Base-by-base conservation (phyloP, 768 basidiomycete species). In the Boletus subcaerulescens region DNA sequence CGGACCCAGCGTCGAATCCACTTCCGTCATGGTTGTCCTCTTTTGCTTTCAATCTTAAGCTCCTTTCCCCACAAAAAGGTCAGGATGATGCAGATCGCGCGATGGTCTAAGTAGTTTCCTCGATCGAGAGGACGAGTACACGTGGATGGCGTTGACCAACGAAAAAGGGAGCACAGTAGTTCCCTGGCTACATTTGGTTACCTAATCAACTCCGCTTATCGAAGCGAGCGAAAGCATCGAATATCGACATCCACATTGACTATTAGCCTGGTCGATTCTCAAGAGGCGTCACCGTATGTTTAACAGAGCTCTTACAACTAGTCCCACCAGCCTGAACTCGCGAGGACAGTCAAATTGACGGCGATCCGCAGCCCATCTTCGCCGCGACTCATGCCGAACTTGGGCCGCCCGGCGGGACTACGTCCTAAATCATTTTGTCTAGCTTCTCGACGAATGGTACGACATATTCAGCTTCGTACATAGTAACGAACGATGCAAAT, bases 21-120 rank as follows among this genome's bases (percentile, higher is more conserved):
- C 13, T 11, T 54, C 59, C 15, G 59, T 9, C 62, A 63, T 63
- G 43, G 18, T 53, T 8, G 3, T 45, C 38, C 15, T 7, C 29
- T 29, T 29, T 29, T 29, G 8, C 29, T 29, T 17, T 39, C 10
- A 45, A 26, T 49, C 38, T 48, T 24, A 29, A 18, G 26, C 39
- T 17, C 17, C 22, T 24, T 22, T 50, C 50, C 50, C 20, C n/a
- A 17, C 38, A 41, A 36, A 33, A 31, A 29, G 4, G 39, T 32
- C 7, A 6, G 8, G n/a, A 12, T 41, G 39, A 22, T 20, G 10
- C 5, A 15, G 48, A 47, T 47, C 47, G 48, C 17, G 50, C 32
- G 31, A 57, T 56, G 22, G 32, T 7, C 8, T 47, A 32, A 35
- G 35, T 17, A 7, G 46, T 47, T 24, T 22, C 15, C 46, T 48